Conservation (phyloP, 2,329 filamentous ascomycete species). For the Sporothrix luriei region DNA sequence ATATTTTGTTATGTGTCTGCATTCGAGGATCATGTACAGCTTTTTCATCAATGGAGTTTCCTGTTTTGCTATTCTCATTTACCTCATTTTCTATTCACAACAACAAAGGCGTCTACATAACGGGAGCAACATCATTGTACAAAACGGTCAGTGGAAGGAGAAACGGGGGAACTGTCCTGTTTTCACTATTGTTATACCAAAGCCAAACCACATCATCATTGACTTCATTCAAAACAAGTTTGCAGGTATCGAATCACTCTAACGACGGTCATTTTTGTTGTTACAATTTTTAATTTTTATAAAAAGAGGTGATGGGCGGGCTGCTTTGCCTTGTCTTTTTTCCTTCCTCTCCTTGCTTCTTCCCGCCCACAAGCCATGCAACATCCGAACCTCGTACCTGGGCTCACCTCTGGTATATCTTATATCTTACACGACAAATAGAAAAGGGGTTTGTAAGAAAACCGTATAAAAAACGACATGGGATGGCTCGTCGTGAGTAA, state of each 20-base stretch:
- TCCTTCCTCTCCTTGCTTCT: not conserved
- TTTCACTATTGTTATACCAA: not conserved
- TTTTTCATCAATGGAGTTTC: conserved; percentile 9
- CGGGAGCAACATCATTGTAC: not conserved
- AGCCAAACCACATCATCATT: not conserved
- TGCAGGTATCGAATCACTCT: not conserved
- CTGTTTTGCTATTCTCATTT: not conserved
- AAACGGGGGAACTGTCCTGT: not conserved
- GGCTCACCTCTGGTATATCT: conserved; percentile 2
- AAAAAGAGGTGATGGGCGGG: conserved; percentile 6
- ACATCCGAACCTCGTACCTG: not conserved
- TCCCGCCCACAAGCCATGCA: not conserved
- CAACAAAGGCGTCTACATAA: not conserved
- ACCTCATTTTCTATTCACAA: not conserved
- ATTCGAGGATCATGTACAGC: not conserved
- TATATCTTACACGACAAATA: conserved; percentile 23
- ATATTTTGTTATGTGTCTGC: not conserved
- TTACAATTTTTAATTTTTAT: conserved; percentile 2
- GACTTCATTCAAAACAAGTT: not conserved
- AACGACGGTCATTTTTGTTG: not conserved
- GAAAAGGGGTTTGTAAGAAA: not conserved
- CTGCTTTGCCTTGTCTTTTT: conserved; percentile 3
- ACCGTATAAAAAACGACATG: not conserved
- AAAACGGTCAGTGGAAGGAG: not conserved
- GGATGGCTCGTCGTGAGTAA: not conserved